Base-by-base conservation (phyloP, 768 basidiomycete species). In the Boletellus sp. region DNA sequence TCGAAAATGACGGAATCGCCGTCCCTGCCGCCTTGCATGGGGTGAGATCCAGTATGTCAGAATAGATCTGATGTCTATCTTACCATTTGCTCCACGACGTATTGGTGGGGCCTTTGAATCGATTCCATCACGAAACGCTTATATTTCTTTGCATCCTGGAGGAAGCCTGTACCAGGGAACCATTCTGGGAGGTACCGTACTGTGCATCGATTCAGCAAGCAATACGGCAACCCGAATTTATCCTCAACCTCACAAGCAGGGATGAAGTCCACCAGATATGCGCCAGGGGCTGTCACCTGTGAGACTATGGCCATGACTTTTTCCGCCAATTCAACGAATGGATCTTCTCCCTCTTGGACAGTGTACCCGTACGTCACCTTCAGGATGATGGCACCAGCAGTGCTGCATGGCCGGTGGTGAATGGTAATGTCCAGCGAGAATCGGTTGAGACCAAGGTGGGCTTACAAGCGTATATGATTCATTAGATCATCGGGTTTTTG, bases 41-140 rank as follows among this genome's bases (percentile, higher is more conserved):
- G 20, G 24, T 57, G 31, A 52, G 39, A 40, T 38, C 4, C 6
- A 38, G 9, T 9, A 4, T 5, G 9, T 19, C 16, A 19, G 6
- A 4, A 17, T 1, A 6, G 6, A 39, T 20, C 4, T 6, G 3
- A 28, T 17, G 16, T 17, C 1, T 0, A 16, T 19, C 57, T 5
- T 50, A 80, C 80, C 63, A 83, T 74, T 52, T 78, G 73, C 17
- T 75, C 57, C 34, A 72, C 69, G 6, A 75, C 75, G 42, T 68
- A 76, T 7, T 67, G 57, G 39, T 70, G 78, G 0, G 83, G 81
- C 6, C 61, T 62, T 19, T 73, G 69, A 4, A 75, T 63, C 64
- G 78, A 73, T 8, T 69, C 63, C 3, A 62, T 55, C 2, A 75
- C 65, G 2, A 70, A 3, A 3, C 24, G 20, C 4, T 40, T 39